Percentiles rank a stretch among this genome's conserved stretches.
Conservation (phyloP, 2,329 filamentous ascomycete genomes). For the Colletotrichum eremochloae region DNA sequence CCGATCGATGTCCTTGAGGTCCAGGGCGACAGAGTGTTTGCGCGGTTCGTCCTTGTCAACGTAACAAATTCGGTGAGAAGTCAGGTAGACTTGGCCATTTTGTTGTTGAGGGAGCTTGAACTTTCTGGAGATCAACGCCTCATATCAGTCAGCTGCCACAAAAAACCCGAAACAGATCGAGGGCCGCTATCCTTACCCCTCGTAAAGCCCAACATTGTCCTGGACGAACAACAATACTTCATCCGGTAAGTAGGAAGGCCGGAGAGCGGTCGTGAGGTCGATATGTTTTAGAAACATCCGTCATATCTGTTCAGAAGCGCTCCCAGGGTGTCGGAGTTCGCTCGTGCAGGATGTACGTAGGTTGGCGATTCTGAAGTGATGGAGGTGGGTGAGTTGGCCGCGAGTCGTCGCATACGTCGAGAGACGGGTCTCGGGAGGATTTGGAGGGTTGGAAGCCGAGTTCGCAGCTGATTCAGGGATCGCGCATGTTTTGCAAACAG, state of each 20-base stretch:
- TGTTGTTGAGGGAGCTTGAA: slow-evolving; percentile 95
- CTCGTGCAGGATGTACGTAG: slow-evolving; percentile 18
- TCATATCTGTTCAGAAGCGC: slow-evolving; percentile 59
- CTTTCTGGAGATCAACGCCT: slow-evolving; percentile 72
- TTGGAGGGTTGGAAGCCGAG: neutral
- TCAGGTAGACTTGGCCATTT: slow-evolving; percentile 96
- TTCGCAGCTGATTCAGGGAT: slow-evolving; percentile 22
- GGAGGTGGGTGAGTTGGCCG: slow-evolving; percentile 7
- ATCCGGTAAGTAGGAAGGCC: slow-evolving; percentile 91
- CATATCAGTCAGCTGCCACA: slow-evolving; percentile 15
- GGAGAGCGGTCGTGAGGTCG: slow-evolving; percentile 95
- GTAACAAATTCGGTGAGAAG: slow-evolving; percentile 95
- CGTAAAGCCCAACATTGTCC: slow-evolving; percentile 96
- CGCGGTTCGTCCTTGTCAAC: slow-evolving; percentile 90
- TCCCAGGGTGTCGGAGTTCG: slow-evolving; percentile 1
- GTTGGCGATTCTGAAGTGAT: slow-evolving; percentile 6
- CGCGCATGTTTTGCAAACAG: slow-evolving; percentile 21
- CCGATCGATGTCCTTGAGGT: slow-evolving; percentile 91
- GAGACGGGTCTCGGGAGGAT: slow-evolving; percentile 20
- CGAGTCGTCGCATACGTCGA: slow-evolving; percentile 32
- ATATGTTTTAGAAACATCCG: slow-evolving; percentile 98
- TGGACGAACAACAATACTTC: slow-evolving; percentile 97
- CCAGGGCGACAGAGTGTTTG: slow-evolving; percentile 85
- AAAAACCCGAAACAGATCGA: neutral
- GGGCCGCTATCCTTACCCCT: slow-evolving; percentile 74